Conservation (phyloP, 805 yeast genomes). For the Kluyveromyces nonfermentans region DNA sequence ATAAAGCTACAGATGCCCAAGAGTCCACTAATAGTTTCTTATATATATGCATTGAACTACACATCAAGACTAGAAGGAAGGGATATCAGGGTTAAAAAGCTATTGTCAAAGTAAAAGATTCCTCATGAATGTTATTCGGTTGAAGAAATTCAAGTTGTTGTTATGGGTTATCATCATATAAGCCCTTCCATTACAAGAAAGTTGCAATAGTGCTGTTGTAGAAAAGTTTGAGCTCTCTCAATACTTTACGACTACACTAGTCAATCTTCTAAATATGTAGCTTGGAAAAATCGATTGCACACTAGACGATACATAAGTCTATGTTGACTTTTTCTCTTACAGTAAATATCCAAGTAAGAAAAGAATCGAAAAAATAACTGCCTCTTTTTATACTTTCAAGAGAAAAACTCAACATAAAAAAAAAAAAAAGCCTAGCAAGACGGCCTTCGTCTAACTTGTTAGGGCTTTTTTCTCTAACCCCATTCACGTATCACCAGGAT, state of each 20-base stretch:
- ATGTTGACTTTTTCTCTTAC: no score
- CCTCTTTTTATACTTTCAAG: neutral
- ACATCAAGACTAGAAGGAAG: neutral
- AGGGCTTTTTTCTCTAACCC: neutral
- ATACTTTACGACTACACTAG: neutral
- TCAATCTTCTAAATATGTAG: no score
- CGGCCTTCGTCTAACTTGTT: neutral
- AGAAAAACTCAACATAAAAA: neutral
- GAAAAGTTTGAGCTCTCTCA: neutral
- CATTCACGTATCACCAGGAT: neutral
- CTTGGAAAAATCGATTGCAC: no score
- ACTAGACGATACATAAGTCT: no score
- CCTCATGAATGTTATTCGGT: slow-evolving; percentile 55
- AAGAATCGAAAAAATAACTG: no score
- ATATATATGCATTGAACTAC: no score
- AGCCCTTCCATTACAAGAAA: neutral
- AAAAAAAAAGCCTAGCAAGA: neutral
- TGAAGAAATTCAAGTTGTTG: slow-evolving; percentile 61
- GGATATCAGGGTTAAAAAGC: slow-evolving; percentile 63
- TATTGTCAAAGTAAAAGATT: slow-evolving; percentile 39
- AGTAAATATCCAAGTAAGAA: no score
- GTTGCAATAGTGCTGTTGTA: neutral
- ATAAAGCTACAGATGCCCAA: no score
- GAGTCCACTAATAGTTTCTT: no score
- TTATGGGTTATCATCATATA: slow-evolving; percentile 36